A percentile compares a stretch with the other conserved stretches of the same genome.
These are phyloP conservation scores for Salisapilia sapeloensis DNA, from an alignment of 352 stramenopile genomes.

Conservation along the genomic window DNA sequence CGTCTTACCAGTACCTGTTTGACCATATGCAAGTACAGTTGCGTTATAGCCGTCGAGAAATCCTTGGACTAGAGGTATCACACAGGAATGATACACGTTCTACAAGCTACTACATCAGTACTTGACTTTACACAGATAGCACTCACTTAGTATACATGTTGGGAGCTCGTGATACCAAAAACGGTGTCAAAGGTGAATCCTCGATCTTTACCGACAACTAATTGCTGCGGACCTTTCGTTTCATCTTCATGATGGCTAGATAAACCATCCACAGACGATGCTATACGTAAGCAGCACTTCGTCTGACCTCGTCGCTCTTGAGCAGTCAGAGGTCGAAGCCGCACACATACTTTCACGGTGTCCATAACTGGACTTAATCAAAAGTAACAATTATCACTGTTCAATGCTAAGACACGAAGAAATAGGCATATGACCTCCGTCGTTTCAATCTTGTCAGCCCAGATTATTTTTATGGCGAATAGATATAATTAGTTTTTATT, in stretches of 20 bases:
- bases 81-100: constrained; percentile 52
- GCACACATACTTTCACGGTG: constrained; percentile 57
- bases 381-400: no score
- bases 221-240: constrained; percentile 20
- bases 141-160: constrained; percentile 49
- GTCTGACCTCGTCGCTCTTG: constrained; percentile 52
- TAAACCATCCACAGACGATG: constrained; percentile 25
- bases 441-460: no score
- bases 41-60: constrained; percentile 77
- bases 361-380: no score
- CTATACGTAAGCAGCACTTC: constrained; percentile 61
- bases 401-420: no score
- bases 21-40: constrained; percentile 68
- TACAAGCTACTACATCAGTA: constrained; percentile 4
- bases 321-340: constrained; percentile 39
- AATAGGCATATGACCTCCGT: no score
- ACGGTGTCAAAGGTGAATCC: constrained; percentile 84
- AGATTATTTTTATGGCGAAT: no score
- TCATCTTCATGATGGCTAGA: constrained; percentile 7
- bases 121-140: background rate
- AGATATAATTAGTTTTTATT: no score
- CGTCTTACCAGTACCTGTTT: constrained; percentile 88
- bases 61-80: constrained; percentile 48
- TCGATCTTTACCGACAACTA: constrained; percentile 70
- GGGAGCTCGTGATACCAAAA: constrained; percentile 48